phyloP scores from a whole-genome alignment of 1,284 basidiomycete genomes.

The Uromyces viciae-fabae region DNA sequence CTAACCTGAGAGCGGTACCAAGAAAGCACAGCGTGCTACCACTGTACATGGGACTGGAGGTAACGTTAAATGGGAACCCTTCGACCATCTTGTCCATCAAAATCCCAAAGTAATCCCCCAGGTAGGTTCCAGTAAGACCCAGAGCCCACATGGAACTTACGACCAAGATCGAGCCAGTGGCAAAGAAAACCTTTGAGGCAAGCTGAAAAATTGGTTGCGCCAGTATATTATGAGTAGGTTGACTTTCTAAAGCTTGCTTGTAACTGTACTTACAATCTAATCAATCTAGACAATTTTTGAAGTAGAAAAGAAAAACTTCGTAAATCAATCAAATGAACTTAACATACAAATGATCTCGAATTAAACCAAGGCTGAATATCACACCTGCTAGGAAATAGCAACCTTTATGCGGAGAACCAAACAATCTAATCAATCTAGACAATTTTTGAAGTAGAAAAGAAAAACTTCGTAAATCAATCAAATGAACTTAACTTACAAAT shows the following conservation, averaged over 20 bases:
- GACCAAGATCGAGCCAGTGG: conserved; percentile 52
- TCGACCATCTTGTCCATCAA: conserved; percentile 55
- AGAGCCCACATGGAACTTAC: conserved; percentile 54
- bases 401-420: conserved; percentile 51
- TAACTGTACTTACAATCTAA: background rate
- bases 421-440: conserved; percentile 39
- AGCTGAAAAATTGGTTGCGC: background rate
- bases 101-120: conserved; percentile 56
- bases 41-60: conserved; percentile 54
- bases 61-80: conserved; percentile 54
- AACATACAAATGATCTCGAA: conserved; percentile 50
- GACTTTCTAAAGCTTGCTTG: conserved; percentile 24
- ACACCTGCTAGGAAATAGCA: conserved; percentile 54
- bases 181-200: conserved; percentile 47
- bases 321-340: no score
- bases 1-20: conserved; percentile 48
- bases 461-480: background rate
- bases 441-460: background rate
- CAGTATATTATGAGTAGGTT: background rate
- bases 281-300: background rate
- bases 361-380: conserved; percentile 51
- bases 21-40: conserved; percentile 49
- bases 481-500: conserved; percentile 39
- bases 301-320: background rate
- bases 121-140: conserved; percentile 55